Percentiles rank a stretch among this genome's conserved stretches.
phyloP scores from a whole-genome alignment of 1,284 basidiomycete species.

The Ceratobasidium sp. region DNA sequence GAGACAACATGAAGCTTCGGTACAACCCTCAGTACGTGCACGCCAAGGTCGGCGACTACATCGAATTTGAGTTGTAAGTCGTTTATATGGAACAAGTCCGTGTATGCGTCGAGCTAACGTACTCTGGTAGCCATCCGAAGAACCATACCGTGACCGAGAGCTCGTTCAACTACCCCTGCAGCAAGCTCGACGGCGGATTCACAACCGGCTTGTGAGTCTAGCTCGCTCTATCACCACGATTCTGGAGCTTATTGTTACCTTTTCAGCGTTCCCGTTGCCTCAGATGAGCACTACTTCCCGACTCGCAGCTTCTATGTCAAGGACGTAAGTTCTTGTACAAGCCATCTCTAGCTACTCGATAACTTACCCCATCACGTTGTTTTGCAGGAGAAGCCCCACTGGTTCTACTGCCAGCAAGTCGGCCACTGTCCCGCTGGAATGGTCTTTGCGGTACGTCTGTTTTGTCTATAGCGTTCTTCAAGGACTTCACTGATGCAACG shows the following conservation, averaged over 20 bases:
- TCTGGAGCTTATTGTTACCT: neutral
- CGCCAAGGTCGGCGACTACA: slow-evolving; percentile 25
- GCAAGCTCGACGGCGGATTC: slow-evolving; percentile 18
- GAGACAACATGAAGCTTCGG: neutral
- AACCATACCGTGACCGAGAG: slow-evolving; percentile 44
- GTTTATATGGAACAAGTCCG: neutral
- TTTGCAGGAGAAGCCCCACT: slow-evolving; percentile 28
- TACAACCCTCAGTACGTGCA: slow-evolving; percentile 30
- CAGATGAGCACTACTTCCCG: slow-evolving; percentile 2
- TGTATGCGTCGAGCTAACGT: neutral
- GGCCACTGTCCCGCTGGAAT: slow-evolving; percentile 35
- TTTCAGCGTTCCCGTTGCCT: slow-evolving; percentile 20
- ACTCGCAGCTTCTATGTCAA: slow-evolving; percentile 14
- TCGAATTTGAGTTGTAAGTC: slow-evolving; percentile 39
- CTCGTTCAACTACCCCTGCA: slow-evolving; percentile 32
- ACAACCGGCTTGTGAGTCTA: slow-evolving; percentile 33
- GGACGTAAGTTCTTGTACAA: neutral
- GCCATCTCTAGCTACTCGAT: neutral
- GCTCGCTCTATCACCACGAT: neutral
- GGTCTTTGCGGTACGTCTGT: slow-evolving; percentile 45
- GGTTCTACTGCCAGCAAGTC: slow-evolving; percentile 45
- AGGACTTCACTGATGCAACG: neutral
- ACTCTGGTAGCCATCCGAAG: slow-evolving; percentile 21
- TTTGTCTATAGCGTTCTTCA: neutral
- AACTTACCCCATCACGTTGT: neutral